Conservation (phyloP, 1,139 yeast species). For the Debaryomyces sp. region DNA sequence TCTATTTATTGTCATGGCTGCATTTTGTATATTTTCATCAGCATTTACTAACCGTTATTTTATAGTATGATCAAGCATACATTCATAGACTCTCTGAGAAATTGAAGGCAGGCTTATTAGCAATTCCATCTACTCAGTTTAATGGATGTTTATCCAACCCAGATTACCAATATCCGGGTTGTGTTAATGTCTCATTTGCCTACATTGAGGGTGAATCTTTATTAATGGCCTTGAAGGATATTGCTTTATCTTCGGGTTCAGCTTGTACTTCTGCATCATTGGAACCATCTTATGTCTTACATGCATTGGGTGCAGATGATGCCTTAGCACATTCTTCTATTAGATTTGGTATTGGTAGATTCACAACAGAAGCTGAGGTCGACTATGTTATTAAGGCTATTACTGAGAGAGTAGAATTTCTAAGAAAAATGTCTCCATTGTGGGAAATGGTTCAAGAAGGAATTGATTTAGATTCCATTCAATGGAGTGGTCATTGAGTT, state of each 20-base stretch:
- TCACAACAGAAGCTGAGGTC: conserved; percentile 93
- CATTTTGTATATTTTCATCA: background rate
- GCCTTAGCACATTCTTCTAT: conserved; percentile 97
- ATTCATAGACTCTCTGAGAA: conserved; percentile 71
- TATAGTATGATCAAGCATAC: conserved; percentile 65
- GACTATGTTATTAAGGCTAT: conserved; percentile 92
- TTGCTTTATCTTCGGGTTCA: conserved; percentile 96
- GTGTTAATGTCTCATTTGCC: conserved; percentile 95
- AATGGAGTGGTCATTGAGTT: conserved; percentile 93
- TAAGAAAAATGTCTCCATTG: conserved; percentile 90
- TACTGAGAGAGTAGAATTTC: conserved; percentile 82
- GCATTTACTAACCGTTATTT: conserved; percentile 19
- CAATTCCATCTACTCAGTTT: conserved; percentile 84
- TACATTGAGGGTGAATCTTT: conserved; percentile 97
- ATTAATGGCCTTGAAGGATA: conserved; percentile 95
- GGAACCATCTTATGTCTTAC: conserved; percentile 95
- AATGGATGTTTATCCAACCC: conserved; percentile 74
- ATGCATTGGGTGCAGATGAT: conserved; percentile 97
- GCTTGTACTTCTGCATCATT: conserved; percentile 98
- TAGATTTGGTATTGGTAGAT: conserved; percentile 95
- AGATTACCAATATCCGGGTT: conserved; percentile 75
- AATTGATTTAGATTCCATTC: conserved; percentile 87
- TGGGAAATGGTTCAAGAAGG: conserved; percentile 99
- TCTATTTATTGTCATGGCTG: background rate
- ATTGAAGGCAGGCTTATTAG: conserved; percentile 69